phyloP scores from a whole-genome alignment of 179 eudicot genomes.

The Dionaea muscipula region DNA sequence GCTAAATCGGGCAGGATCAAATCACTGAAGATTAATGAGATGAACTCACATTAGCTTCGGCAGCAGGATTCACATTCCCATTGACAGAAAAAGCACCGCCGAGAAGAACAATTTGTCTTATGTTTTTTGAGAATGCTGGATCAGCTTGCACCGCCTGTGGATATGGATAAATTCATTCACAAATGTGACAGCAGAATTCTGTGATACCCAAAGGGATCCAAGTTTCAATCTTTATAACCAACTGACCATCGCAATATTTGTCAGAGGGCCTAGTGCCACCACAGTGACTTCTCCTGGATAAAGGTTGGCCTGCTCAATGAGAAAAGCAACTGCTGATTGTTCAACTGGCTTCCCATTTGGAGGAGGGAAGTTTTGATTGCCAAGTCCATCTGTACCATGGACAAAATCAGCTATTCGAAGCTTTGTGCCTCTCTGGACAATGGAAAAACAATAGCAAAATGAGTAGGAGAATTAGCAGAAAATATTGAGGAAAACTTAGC shows the following conservation, averaged over 20 bases:
- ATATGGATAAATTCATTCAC: background rate
- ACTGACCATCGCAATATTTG: conserved; percentile 84
- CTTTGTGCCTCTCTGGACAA: conserved; percentile 69
- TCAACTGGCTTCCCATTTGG: conserved; percentile 69
- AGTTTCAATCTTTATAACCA: background rate
- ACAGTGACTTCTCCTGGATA: conserved; percentile 78
- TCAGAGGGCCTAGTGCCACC: conserved; percentile 90
- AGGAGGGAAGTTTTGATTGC: conserved; percentile 86
- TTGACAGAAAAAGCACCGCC: conserved; percentile 95
- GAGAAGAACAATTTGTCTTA: conserved; percentile 67
- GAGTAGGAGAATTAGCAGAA: background rate
- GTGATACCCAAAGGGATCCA: background rate
- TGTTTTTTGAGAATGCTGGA: conserved; percentile 51
- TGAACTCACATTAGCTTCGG: conserved; percentile 82
- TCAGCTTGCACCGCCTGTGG: conserved; percentile 65
- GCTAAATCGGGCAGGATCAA: too few relatives aligned
- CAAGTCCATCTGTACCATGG: conserved; percentile 92
- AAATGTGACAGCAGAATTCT: background rate
- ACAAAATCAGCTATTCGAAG: conserved; percentile 91
- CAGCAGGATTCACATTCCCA: conserved; percentile 95
- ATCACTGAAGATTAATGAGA: conserved; percentile 1
- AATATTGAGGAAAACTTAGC: background rate
- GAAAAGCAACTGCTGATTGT: conserved; percentile 65
- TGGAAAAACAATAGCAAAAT: conserved; percentile 10
- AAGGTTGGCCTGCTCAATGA: conserved; percentile 49